Percentiles rank a stretch among this genome's conserved stretches.
Conservation (phyloP, 148 eudicot species). For the Rhododendron simsii region DNA sequence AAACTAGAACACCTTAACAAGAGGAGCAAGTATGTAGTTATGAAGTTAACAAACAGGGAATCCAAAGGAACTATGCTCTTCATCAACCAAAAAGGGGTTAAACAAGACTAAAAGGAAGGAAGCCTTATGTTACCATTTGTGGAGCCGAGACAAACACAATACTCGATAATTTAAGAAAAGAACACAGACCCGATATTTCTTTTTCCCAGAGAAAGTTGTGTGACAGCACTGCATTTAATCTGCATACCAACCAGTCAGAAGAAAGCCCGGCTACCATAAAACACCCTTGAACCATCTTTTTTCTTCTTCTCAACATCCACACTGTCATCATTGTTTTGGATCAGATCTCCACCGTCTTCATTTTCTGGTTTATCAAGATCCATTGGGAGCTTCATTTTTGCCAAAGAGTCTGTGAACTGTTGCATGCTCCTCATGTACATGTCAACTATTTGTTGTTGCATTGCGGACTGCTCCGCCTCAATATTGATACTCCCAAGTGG, state of each 20-base stretch:
- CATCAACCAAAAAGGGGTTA: slow-evolving; percentile 3
- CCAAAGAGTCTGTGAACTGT: slow-evolving; percentile 72
- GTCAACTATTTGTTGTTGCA: slow-evolving; percentile 81
- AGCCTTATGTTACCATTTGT: neutral
- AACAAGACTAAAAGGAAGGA: neutral
- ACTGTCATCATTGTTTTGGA: slow-evolving; percentile 21
- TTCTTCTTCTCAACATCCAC: slow-evolving; percentile 44
- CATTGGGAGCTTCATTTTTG: slow-evolving; percentile 82
- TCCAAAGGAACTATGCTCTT: neutral
- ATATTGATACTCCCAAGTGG: slow-evolving; percentile 25
- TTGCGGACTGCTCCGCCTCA: slow-evolving; percentile 58
- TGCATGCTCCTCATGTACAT: slow-evolving; percentile 88
- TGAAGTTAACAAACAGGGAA: slow-evolving; percentile 1
- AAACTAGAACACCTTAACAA: neutral
- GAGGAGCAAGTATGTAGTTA: neutral
- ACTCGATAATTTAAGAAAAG: neutral
- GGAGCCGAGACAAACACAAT: neutral
- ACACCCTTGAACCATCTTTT: slow-evolving; percentile 64
- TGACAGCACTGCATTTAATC: neutral
- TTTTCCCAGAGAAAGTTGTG: neutral
- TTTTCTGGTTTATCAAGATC: slow-evolving; percentile 37
- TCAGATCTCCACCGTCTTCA: slow-evolving; percentile 23
- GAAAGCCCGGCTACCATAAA: slow-evolving; percentile 83
- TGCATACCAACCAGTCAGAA: slow-evolving; percentile 25
- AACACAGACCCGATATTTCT: neutral